Conservation (phyloP, 2,329 filamentous ascomycete species). For the Colletotrichum sp. region DNA sequence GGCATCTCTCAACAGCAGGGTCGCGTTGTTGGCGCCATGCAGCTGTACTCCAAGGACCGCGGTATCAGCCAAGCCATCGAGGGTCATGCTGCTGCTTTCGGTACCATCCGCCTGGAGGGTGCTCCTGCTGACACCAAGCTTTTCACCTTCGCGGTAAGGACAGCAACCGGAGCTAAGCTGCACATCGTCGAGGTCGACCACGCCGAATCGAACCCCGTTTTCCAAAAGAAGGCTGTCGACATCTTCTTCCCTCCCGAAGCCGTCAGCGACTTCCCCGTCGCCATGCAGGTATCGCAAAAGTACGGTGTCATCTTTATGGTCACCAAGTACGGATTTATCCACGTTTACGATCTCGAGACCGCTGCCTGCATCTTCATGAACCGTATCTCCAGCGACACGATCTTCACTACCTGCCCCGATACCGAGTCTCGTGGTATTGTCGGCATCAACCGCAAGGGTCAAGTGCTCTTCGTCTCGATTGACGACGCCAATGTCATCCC, state of each 20-base stretch:
- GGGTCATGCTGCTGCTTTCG: constrained; percentile 94
- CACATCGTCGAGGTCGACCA: constrained; percentile 99
- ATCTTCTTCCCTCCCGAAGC: constrained; percentile 98
- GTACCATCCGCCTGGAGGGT: constrained; percentile 85
- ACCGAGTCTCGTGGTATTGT: constrained; percentile 85
- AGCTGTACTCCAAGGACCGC: constrained; percentile 94
- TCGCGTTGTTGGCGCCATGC: constrained; percentile 94
- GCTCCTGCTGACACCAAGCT: constrained; percentile 91
- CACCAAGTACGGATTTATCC: constrained; percentile 99
- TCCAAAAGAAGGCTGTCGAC: constrained; percentile 95
- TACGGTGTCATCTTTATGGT: constrained; percentile 98
- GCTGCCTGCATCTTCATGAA: constrained; percentile 99
- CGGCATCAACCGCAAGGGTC: constrained; percentile 96
- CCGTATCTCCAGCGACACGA: constrained; percentile 98
- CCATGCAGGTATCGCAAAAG: constrained; percentile 95
- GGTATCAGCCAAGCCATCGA: constrained; percentile 98
- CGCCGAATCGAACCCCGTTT: constrained; percentile 84
- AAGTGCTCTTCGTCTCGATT: constrained; percentile 92
- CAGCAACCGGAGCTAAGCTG: constrained; percentile 87
- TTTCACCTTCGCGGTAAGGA: constrained; percentile 95
- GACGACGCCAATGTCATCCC: constrained; percentile 91
- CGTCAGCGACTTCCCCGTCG: constrained; percentile 95
- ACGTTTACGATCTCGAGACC: constrained; percentile 96
- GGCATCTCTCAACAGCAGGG: constrained; percentile 94
- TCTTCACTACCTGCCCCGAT: constrained; percentile 92